Base-by-base conservation (phyloP, 441 rosid genomes). In the Adansonia rubrostipa region DNA sequence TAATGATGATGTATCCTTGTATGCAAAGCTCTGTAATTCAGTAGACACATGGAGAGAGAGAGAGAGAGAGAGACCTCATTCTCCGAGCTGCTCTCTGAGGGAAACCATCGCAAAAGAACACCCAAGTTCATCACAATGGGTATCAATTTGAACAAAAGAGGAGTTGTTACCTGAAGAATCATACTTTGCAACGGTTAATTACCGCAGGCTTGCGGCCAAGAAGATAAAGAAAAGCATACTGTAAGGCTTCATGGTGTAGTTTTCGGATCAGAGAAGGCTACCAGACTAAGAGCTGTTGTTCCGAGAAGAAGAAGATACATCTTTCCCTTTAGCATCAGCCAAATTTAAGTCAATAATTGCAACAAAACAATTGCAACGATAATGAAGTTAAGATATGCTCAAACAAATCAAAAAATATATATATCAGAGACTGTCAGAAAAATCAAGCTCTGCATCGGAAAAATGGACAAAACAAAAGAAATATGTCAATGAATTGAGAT, bases 81-180 rank as follows among this genome's bases (percentile, higher is more conserved):
- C 36, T 78, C 89, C 0, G 85, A 64, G 80, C 53, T 83, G 84
- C 79, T 87, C 74, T 95, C 96, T 6, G 92, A 62, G 36, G 98
- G 93, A 77, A 95, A 95, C 96, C 91, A 93, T 62, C 88, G 92
- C 84, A 93, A 78, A 75, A 96, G 95, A 60, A 89, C 84, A 4
- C 98, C 99, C 79, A 96, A 86, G 88, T 91, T 93, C 92, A 92
- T 86, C 71, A 90, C 89, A 66, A 76, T 84, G 2, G 97, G 97
- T 65, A 92, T 93, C 88, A 93, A 82, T 85, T 90, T 93, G 93
- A 96, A 96, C 72, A 93, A 70, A 61, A 96, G 87, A 68, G 97
- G 97, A 66, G 99, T 92, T 14, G 97, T 96, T 15, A 91, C 99
- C 97, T 93, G 90, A 64, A 84, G 71, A 68, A 62, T 50, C 62